Evolutionary conservation across 768 basidiomycete species (phyloP), one percentile per base, ranked within the genome.

Genomic region (Daedaleopsis sinensis): DNA sequence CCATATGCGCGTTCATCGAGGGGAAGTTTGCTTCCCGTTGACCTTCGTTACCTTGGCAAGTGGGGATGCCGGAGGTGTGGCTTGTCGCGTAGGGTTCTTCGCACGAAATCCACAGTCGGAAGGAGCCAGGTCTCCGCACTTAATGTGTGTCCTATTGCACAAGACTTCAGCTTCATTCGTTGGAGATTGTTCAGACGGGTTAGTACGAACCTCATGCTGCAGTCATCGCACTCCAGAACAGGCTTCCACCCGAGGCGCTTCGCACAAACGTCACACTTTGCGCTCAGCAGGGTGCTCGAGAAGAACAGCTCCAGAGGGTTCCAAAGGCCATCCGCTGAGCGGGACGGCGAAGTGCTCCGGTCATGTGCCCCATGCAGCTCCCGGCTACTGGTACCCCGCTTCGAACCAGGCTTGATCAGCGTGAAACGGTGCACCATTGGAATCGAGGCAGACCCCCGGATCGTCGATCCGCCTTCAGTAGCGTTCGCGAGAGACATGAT

Each of bases 171-270:
- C n/a, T 32, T 32, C 27, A 32, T 3, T 32, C 27, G 27, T 3
- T 32, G 27, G 27, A 32, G 27, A 32, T 3, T 32, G 7, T 3
- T 7, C 7, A 32, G 27, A 32, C 27, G 27, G 27, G 44, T 53
- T 47, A 54, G 36, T 3, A 36, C 19, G 18, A 11, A 89, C 86
- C 86, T 82, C 67, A 92, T 74, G 27, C 89, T 88, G 74, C 94
- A 96, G 74, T 96, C 94, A 72, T 96, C 94, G 71, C 94, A 96
- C 68, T 91, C 86, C 19, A 96, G 76, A 36, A 90, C 83, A 21
- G 93, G 87, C 72, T 93, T 95, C 88, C 90, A 89, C 13, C 93
- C 93, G 42, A 96, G 78, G 50, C 91, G 78, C 79, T 94, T 95
- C 46, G 72, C 70, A 68, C 94, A 96, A 18, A 94, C 74, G 73